phyloP scores from a whole-genome alignment of 495 filamentous ascomycete genomes.

The Opeltia flavorubescens region DNA sequence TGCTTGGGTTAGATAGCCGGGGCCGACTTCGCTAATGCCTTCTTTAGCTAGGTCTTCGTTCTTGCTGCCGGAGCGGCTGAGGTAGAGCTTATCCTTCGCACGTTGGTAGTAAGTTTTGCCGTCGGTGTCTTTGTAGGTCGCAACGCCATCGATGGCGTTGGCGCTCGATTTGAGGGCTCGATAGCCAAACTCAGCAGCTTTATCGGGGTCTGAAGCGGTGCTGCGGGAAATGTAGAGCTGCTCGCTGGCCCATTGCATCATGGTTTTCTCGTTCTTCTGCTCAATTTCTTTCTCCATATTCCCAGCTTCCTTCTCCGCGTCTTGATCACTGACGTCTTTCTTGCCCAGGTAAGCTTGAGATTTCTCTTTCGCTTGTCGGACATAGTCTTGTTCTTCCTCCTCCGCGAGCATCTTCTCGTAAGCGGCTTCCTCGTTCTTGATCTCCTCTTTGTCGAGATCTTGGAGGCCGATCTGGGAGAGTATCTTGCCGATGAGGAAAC shows the following conservation, averaged over 20 bases:
- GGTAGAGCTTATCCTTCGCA: slow-evolving; percentile 11
- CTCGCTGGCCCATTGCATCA: slow-evolving; percentile 23
- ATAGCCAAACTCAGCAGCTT: slow-evolving; percentile 7
- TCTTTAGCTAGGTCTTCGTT: slow-evolving; percentile 1
- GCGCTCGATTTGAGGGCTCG: slow-evolving; percentile 7
- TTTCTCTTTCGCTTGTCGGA: slow-evolving; percentile 21
- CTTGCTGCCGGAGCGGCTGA: slow-evolving; percentile 11
- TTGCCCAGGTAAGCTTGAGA: slow-evolving; percentile 18
- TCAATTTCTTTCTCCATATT: slow-evolving; percentile 29
- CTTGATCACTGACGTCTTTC: slow-evolving; percentile 15
- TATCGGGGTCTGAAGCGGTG: neutral
- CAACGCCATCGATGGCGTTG: slow-evolving; percentile 4
- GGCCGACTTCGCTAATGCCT: neutral
- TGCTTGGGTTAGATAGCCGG: neutral
- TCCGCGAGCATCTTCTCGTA: slow-evolving; percentile 40
- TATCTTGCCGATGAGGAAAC: slow-evolving; percentile 54
- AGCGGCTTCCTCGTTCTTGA: slow-evolving; percentile 45
- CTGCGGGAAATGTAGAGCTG: slow-evolving; percentile 14
- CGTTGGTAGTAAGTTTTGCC: slow-evolving; percentile 10
- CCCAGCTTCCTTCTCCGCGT: slow-evolving; percentile 13
- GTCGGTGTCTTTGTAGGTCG: neutral
- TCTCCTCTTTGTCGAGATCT: slow-evolving; percentile 40
- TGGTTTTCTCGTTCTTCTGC: slow-evolving; percentile 39
- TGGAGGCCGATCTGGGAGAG: slow-evolving; percentile 54
- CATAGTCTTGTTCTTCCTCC: slow-evolving; percentile 21